Conservation (phyloP, 192 early-diverging fungal species). For the Tieghemiomyces parasiticus region DNA sequence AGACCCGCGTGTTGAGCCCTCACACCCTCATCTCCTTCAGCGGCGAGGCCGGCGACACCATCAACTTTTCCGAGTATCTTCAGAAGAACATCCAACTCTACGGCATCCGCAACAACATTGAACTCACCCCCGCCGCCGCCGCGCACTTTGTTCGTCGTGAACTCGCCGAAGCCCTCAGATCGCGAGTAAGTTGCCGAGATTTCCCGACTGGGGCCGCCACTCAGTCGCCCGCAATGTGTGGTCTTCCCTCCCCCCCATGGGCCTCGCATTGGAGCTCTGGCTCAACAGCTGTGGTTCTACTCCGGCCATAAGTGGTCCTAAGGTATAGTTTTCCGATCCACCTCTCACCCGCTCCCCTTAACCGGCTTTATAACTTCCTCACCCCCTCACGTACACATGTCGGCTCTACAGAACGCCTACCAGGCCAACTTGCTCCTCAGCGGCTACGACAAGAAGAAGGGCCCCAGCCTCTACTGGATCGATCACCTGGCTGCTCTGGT, state of each 20-base stretch:
- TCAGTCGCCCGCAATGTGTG: too few relatives aligned
- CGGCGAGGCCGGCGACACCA: constrained; percentile 85
- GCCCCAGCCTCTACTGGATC: constrained; percentile 77
- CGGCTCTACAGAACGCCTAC: too few relatives aligned
- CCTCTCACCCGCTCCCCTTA: too few relatives aligned
- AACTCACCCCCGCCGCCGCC: constrained; percentile 59
- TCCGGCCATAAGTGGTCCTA: too few relatives aligned
- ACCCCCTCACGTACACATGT: too few relatives aligned
- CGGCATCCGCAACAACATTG: constrained; percentile 73
- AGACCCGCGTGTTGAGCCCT: constrained; percentile 67
- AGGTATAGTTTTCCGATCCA: too few relatives aligned
- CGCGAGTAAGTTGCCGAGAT: too few relatives aligned
- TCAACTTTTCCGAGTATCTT: constrained; percentile 92
- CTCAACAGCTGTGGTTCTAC: too few relatives aligned
- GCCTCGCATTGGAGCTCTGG: too few relatives aligned
- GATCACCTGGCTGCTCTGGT: constrained; percentile 74
- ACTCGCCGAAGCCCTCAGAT: constrained; percentile 68
- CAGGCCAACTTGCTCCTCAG: constrained; percentile 79
- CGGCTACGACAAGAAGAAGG: constrained; percentile 63
- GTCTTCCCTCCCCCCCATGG: too few relatives aligned
- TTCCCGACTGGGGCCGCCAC: too few relatives aligned
- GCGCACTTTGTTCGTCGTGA: constrained; percentile 75
- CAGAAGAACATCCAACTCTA: constrained; percentile 84
- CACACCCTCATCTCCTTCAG: constrained; percentile 71
- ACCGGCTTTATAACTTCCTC: too few relatives aligned